Evolutionary conservation across 1,139 yeast species (phyloP).

Genomic region (Schwanniomyces etchellsii): DNA sequence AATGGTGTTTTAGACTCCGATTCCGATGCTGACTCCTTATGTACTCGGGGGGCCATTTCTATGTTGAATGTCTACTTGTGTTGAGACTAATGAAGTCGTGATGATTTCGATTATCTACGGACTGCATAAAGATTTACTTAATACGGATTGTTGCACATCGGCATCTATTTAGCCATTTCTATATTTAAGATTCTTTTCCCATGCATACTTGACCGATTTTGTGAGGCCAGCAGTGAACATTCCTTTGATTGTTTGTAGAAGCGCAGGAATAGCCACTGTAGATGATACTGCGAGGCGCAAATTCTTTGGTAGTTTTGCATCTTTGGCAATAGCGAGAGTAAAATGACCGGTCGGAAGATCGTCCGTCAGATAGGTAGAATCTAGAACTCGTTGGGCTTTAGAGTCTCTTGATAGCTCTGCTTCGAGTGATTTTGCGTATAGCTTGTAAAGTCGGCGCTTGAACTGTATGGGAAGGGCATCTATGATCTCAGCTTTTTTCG

Average conservation of each 20-base stretch:
- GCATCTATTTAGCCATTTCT: slow-evolving; percentile 1
- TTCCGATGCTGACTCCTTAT: slow-evolving; percentile 40
- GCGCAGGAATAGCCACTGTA: slow-evolving; percentile 66
- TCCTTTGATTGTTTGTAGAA: slow-evolving; percentile 78
- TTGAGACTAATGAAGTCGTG: background rate
- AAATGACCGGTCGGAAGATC: slow-evolving; percentile 2
- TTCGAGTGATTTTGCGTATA: slow-evolving; percentile 29
- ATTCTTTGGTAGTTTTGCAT: slow-evolving; percentile 24
- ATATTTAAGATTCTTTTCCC: slow-evolving; percentile 54
- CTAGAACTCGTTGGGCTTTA: slow-evolving; percentile 11
- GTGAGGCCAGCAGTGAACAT: slow-evolving; percentile 77
- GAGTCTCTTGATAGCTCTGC: slow-evolving; percentile 14
- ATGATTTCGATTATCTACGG: too few species aligned
- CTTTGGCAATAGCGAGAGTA: slow-evolving; percentile 14
- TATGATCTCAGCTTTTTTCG: slow-evolving; percentile 23
- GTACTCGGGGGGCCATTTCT: slow-evolving; percentile 8
- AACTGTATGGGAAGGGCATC: slow-evolving; percentile 50
- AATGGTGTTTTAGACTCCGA: slow-evolving; percentile 30
- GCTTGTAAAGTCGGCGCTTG: slow-evolving; percentile 37
- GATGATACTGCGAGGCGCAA: slow-evolving; percentile 44
- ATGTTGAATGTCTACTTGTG: background rate
- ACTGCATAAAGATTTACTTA: too few species aligned
- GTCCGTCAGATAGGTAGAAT: slow-evolving; percentile 2
- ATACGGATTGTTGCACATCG: too few species aligned
- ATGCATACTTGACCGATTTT: slow-evolving; percentile 70